Conservation (phyloP, 75 land plant genomes). For the Cupressus sempervirens region DNA sequence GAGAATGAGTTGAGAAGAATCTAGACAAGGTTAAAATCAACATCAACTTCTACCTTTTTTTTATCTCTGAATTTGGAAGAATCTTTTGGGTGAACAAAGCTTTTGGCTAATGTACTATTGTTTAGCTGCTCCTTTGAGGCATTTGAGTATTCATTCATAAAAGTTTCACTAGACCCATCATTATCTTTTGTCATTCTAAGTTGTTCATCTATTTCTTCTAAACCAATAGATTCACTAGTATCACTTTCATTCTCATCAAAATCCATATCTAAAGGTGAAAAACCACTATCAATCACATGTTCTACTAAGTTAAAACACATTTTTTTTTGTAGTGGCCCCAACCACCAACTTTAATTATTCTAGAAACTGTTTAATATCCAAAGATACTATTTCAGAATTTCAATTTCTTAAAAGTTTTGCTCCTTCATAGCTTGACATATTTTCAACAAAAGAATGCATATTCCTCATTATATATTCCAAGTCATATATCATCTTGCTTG, state of each 20-base stretch:
- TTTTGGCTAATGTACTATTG: slow-evolving; percentile 54
- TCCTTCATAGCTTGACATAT: slow-evolving; percentile 81
- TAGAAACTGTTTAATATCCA: slow-evolving; percentile 64
- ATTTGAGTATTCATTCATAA: slow-evolving; percentile 70
- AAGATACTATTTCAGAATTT: slow-evolving; percentile 43
- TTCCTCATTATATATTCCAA: slow-evolving; percentile 51
- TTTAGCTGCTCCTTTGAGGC: slow-evolving; percentile 55
- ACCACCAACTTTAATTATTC: slow-evolving; percentile 69
- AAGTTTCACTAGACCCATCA: slow-evolving; percentile 21
- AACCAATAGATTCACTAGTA: neutral
- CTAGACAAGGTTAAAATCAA: slow-evolving; percentile 86
- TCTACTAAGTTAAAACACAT: slow-evolving; percentile 12
- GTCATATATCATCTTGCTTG: slow-evolving; percentile 17
- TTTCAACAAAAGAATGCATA: slow-evolving; percentile 76
- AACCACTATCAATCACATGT: slow-evolving; percentile 25
- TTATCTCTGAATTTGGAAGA: neutral
- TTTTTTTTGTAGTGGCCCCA: slow-evolving; percentile 13
- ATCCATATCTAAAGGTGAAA: slow-evolving; percentile 70
- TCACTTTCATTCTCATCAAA: slow-evolving; percentile 28
- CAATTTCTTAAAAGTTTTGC: slow-evolving; percentile 72
- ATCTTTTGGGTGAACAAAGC: slow-evolving; percentile 51
- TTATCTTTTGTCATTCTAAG: neutral
- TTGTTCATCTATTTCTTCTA: slow-evolving; percentile 15
- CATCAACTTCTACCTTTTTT: slow-evolving; percentile 50
- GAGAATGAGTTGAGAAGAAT: slow-evolving; percentile 80